These are phyloP conservation scores for Schizophyllum commune DNA, from an alignment of 1,284 basidiomycete species.

Conservation along the genomic window DNA sequence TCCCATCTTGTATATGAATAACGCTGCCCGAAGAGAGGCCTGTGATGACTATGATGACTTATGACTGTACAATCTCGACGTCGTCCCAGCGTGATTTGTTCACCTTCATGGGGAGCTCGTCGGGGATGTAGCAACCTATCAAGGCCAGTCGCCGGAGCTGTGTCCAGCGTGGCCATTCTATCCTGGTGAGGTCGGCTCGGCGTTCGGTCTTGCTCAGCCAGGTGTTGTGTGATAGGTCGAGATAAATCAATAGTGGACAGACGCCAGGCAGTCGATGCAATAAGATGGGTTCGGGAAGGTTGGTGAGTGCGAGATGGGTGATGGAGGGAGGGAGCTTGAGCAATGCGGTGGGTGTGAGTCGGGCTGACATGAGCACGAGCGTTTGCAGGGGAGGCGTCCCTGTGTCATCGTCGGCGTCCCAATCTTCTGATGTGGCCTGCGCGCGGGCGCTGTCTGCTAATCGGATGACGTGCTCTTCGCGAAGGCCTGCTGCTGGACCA, in stretches of 20 bases:
- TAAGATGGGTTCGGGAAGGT: conserved; percentile 33
- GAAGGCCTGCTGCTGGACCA: conserved; percentile 40
- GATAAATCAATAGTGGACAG: conserved; percentile 53
- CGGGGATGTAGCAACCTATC: conserved; percentile 39
- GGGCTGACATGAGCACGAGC: conserved; percentile 28
- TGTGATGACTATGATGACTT: not conserved
- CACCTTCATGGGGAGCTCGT: conserved; percentile 32
- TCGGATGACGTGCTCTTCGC: conserved; percentile 32
- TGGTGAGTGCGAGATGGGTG: conserved; percentile 48
- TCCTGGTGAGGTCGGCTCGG: conserved; percentile 33
- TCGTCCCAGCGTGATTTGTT: conserved; percentile 60
- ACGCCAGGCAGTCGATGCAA: conserved; percentile 47
- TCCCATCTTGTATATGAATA: not conserved
- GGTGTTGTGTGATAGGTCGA: conserved; percentile 61
- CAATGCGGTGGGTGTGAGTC: conserved; percentile 25
- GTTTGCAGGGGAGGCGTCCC: conserved; percentile 28
- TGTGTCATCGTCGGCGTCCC: conserved; percentile 20
- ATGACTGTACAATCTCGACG: conserved; percentile 29
- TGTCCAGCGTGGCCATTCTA: conserved; percentile 49
- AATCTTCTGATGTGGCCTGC: conserved; percentile 4
- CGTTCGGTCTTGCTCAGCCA: conserved; percentile 41
- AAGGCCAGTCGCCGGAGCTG: conserved; percentile 45
- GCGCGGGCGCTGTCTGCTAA: not conserved
- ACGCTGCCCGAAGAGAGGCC: no score
- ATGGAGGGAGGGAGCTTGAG: conserved; percentile 48